Base-by-base conservation (phyloP, 768 basidiomycete species). In the Hemileccinum impolitum region DNA sequence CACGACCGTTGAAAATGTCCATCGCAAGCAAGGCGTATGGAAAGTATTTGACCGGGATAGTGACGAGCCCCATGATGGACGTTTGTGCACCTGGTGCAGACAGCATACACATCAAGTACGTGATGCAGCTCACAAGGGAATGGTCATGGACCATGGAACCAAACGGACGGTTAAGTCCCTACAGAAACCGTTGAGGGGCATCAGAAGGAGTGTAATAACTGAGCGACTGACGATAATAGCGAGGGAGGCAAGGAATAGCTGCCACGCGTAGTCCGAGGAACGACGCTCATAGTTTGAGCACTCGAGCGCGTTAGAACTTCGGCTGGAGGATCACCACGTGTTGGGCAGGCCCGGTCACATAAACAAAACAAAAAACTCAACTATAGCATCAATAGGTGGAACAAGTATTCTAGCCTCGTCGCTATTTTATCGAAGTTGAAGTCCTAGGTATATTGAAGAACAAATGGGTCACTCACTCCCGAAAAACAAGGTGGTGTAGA, bases 231-330 rank as follows among this genome's bases (percentile, higher is more conserved):
- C 87, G 28, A 90, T 68, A 31, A 91, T 82, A 11, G 71, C 70
- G 25, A 67, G 66, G 36, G 74, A 68, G 9, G 82, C 78, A 43
- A 82, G 66, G 50, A 82, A 60, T 14, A 84, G 73, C 57, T 91
- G 88, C 78, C 83, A 91, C 15, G 86, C 87, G 39, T 86, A 77
- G 67, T 93, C 90, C 3, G 87, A 78, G 0, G 87, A 86, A 41
- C 79, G 77, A 4, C 72, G 65, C 0, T 63, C 54, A 59, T 81
- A 93, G 37, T 82, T 75, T 4, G 72, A 71, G 13, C 72, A 69
- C 67, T 94, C 91, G 4, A 93, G 70, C 35, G 80, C 72, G 56
- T 82, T 74, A 19, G 81, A 73, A 43, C 78, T 82, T 52, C 82
- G 85, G 60, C 90, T 92, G 35, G 31, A 32, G n/a, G 40, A 35